These are phyloP conservation scores for Parastagonospora avenae DNA, from an alignment of 2,329 filamentous ascomycete species.

Conservation along the genomic window DNA sequence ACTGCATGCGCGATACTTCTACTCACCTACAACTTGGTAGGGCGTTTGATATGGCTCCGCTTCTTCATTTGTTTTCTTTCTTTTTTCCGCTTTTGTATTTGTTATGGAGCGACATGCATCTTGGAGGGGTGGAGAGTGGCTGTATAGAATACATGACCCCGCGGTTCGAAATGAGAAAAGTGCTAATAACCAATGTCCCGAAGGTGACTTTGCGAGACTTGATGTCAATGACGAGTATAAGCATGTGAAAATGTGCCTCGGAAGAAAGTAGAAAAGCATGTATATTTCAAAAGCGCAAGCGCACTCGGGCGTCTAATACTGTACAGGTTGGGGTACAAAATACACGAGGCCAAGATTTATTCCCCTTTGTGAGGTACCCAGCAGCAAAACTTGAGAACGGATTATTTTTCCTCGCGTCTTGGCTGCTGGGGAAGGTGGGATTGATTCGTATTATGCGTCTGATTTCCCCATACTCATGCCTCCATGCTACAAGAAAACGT, in stretches of 20 bases:
- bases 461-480: too few species aligned
- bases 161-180: neutral
- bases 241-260: neutral
- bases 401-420: slow-evolving; percentile 24
- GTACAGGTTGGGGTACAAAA: slow-evolving; percentile 48
- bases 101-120: neutral
- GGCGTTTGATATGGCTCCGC: slow-evolving; percentile 26
- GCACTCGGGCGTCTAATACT: slow-evolving; percentile 45
- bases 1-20: slow-evolving; percentile 23
- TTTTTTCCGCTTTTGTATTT: slow-evolving; percentile 7
- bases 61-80: slow-evolving; percentile 5
- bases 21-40: slow-evolving; percentile 30
- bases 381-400: slow-evolving; percentile 2
- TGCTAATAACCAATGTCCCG: too few species aligned
- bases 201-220: too few species aligned
- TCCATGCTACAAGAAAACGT: slow-evolving; percentile 24
- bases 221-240: too few species aligned
- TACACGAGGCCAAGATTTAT: slow-evolving; percentile 39
- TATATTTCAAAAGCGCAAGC: slow-evolving; percentile 28
- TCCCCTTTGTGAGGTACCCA: too few species aligned
- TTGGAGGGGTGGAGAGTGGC: slow-evolving; percentile 1
- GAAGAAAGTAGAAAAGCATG: neutral
- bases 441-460: slow-evolving; percentile 19
- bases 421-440: slow-evolving; percentile 17
- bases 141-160: slow-evolving; percentile 23